Evolutionary conservation across 129 eudicot genomes (phyloP).

Genomic region (Arctium minus): DNA sequence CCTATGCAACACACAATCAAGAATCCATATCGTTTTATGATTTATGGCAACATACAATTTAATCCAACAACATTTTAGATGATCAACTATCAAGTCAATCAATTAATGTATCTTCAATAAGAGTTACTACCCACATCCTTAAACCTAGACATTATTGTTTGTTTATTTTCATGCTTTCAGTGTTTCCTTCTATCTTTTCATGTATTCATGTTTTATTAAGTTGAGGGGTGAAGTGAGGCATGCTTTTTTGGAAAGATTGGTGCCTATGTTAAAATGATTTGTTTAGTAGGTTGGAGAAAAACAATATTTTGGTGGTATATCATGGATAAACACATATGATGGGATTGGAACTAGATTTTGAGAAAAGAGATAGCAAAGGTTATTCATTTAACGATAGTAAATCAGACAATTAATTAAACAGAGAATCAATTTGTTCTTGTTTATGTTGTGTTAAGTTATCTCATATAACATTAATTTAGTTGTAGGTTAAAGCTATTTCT

Average conservation of each 20-base stretch:
- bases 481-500: background rate
- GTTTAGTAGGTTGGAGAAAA: no score
- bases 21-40: background rate
- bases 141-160: background rate
- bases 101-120: no score
- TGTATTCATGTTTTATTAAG: background rate
- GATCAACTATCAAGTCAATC: background rate
- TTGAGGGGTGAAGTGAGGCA: background rate
- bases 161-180: background rate
- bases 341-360: background rate
- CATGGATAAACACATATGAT: background rate
- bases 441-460: background rate
- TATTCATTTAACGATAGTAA: background rate
- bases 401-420: background rate
- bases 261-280: background rate
- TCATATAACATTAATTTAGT: background rate
- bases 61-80: no score
- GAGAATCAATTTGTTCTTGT: background rate
- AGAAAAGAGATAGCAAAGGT: background rate
- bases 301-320: background rate
- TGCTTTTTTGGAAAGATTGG: background rate
- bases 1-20: background rate
- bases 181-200: background rate
- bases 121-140: background rate
- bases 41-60: no score